These are phyloP conservation scores for Globisporangium camurandrum DNA, from an alignment of 352 stramenopile species.

Conservation along the genomic window DNA sequence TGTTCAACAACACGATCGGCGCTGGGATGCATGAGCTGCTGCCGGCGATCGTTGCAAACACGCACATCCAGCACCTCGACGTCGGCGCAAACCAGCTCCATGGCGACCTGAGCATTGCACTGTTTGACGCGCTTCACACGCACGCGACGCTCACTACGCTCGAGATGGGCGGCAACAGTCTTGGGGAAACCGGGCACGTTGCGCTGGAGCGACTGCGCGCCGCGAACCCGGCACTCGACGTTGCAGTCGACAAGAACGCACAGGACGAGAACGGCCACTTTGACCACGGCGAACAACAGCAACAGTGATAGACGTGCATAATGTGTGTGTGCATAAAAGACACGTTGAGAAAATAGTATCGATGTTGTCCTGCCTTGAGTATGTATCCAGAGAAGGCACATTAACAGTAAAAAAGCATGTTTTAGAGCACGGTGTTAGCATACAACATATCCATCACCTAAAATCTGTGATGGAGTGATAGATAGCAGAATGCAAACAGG, in stretches of 20 bases:
- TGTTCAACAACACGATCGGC: slow-evolving; percentile 76
- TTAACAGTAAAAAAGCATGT: too few relatives aligned
- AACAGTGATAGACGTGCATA: too few relatives aligned
- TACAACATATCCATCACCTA: neutral
- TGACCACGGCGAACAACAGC: slow-evolving; percentile 19
- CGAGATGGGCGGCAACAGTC: slow-evolving; percentile 78
- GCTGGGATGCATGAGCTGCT: slow-evolving; percentile 40
- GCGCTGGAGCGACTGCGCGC: slow-evolving; percentile 55
- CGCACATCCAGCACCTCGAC: slow-evolving; percentile 47
- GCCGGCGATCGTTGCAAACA: slow-evolving; percentile 41
- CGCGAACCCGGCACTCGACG: slow-evolving; percentile 52
- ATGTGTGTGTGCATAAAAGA: too few relatives aligned
- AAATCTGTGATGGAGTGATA: neutral
- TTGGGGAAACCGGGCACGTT: slow-evolving; percentile 52
- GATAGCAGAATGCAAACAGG: too few relatives aligned
- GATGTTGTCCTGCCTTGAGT: too few relatives aligned
- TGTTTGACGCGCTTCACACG: slow-evolving; percentile 58
- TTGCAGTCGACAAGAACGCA: slow-evolving; percentile 75
- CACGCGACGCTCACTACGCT: slow-evolving; percentile 69
- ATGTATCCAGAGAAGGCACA: too few relatives aligned
- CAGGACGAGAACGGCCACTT: slow-evolving; percentile 62
- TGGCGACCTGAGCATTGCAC: slow-evolving; percentile 37
- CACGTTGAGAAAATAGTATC: too few relatives aligned
- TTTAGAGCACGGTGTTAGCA: slow-evolving; percentile 5
- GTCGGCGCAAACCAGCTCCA: slow-evolving; percentile 69